phyloP scores from a whole-genome alignment of 768 basidiomycete genomes.

The Serendipita vermifera region DNA sequence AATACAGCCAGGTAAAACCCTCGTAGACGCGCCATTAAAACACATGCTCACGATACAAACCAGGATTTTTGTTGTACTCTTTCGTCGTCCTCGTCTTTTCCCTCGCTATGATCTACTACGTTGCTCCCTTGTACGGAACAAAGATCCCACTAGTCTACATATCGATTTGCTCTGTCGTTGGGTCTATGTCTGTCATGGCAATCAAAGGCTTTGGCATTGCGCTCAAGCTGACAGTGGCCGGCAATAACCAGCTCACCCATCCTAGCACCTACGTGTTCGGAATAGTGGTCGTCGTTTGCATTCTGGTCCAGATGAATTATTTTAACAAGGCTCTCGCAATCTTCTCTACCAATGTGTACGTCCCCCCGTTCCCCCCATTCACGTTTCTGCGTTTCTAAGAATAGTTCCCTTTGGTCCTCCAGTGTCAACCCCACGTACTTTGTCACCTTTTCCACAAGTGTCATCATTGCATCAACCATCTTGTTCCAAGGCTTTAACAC shows the following conservation, averaged over 20 bases:
- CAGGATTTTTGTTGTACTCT: constrained; percentile 81
- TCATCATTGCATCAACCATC: constrained; percentile 87
- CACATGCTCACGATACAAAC: not conserved
- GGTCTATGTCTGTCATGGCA: constrained; percentile 96
- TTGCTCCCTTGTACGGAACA: constrained; percentile 77
- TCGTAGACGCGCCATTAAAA: constrained; percentile 19
- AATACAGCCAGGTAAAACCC: constrained; percentile 88
- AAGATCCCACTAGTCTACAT: constrained; percentile 85
- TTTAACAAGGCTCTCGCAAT: constrained; percentile 97
- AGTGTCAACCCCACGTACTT: constrained; percentile 98
- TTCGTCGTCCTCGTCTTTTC: constrained; percentile 71
- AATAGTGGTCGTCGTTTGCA: constrained; percentile 66
- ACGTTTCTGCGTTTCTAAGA: not conserved
- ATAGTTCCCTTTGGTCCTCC: not conserved
- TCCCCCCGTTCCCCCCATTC: constrained; percentile 14
- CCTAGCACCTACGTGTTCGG: constrained; percentile 95
- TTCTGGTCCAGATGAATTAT: constrained; percentile 88
- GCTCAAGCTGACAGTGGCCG: constrained; percentile 82
- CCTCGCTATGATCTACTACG: constrained; percentile 72
- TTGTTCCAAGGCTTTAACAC: constrained; percentile 98
- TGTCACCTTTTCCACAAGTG: constrained; percentile 89
- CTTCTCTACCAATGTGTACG: constrained; percentile 95
- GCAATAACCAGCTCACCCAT: constrained; percentile 90
- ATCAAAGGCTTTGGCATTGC: constrained; percentile 98
- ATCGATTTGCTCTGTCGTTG: constrained; percentile 91